Base-by-base conservation (phyloP, 2,329 filamentous ascomycete genomes). In the Fusarium nematophilum region DNA sequence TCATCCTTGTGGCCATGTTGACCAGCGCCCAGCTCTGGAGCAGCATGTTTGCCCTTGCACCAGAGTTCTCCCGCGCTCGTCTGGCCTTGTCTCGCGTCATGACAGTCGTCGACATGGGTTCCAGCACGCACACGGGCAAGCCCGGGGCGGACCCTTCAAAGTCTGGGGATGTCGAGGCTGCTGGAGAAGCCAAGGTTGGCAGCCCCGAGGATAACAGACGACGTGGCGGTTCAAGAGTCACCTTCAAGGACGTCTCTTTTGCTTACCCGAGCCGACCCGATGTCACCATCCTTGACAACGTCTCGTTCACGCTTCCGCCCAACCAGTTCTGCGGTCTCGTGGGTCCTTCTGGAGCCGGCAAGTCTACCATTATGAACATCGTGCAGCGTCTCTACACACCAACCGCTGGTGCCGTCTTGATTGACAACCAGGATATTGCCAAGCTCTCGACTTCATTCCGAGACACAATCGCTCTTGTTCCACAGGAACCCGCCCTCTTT, bases 21-120 rank as follows among this genome's bases (percentile, higher is more conserved):
- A 86, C 92, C 29, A 89, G 86, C 46, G 89, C 90, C 0, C 87
- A 90, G 70, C 79, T 89, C 5, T 90, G 88, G 79, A 87, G 89
- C 9, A 86, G 91, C 66, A 86, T 92, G 72, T 92, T 93, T 69
- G 85, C 86, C 8, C 82, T 92, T 1, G 89, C 89, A 0, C 90
- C 89, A 0, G 90, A 93, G 61, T 82, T 93, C 26, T 86, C 88
- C 1, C 83, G 85, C 21, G 89, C 90, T 2, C 83, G 82, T 15
- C 78, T 80, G 2, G 86, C 90, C 3, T 83, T 86, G 14, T 81
- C 81, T 6, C 78, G 85, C 25, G 84, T 90, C 31, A 76, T 84
- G 54, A 76, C 72, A 45, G 72, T 85, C 10, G 78, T 84, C 36
- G 76, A 80, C 33, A 70, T 83, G 15, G 77, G 79, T 7, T 75